Base-by-base conservation (phyloP, 345 rosid species). In the Combretum micranthum region DNA sequence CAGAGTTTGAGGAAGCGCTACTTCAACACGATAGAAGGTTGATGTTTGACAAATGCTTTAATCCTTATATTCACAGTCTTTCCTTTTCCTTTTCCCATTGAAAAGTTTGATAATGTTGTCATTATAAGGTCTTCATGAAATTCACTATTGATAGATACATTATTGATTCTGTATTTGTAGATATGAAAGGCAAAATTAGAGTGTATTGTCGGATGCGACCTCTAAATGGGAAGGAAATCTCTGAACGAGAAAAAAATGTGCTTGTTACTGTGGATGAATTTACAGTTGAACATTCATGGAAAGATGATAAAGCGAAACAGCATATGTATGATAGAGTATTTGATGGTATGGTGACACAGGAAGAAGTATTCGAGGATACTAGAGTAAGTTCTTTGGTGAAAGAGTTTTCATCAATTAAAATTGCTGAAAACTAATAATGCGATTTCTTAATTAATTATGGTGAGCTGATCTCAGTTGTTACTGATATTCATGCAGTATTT, bases 111-210 rank as follows among this genome's bases (percentile, higher is more conserved):
- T 25, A 16, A 16, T 16, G 32, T 8, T 25, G 25, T 21, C 51
- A 21, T 46, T 25, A 58, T 19, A 20, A 16, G 26, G 39, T 32
- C 39, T 11, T 32, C 9, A 7, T 32, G 21, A 45, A 18, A 22
- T 58, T 18, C 2, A 23, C 19, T 46, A 15, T 25, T 46, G 39
- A 46, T 8, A n/a, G 4, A 16, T 26, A 52, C 52, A 45, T 20
- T 55, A 44, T 53, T 43, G 37, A 42, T 55, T 68, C n/a, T 20
- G 37, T 32, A 20, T 57, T 60, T 69, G 64, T 64, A 93, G 99
- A 89, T 75, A 89, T 93, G 97, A 93, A 89, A 67, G 96, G 99
- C 55, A 93, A 93, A 73, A 82, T 93, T 42, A 77, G 99, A 64
- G 99, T 93, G 42, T 93, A 74, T 55, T 93, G 99, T 66, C 87